Base-by-base conservation (phyloP, 179 eudicot genomes). In the Corrigiola litoralis region DNA sequence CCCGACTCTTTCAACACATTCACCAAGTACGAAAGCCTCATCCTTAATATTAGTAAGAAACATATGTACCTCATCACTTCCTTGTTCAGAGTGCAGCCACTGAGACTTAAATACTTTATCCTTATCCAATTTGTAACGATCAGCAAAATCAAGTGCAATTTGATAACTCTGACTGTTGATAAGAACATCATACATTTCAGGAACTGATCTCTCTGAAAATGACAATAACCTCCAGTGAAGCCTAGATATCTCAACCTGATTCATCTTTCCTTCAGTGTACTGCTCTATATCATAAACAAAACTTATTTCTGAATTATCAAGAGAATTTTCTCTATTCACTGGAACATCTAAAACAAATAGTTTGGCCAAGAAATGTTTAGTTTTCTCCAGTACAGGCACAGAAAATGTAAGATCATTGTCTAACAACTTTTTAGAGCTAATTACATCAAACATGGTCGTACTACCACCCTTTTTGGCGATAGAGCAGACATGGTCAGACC, bases 101-200 rank as follows among this genome's bases (percentile, higher is more conserved):
- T 86, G 95, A 23, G 92, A 83, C 80, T 90, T 94, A 18, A 81
- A 75, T 71, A 90, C 82, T 73, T 83, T 79, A 78, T 88, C 99
- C 74, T 83, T 83, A 52, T 94, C 92, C 75, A 94, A 77, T 9
- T 85, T 78, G 75, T 94, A 85, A 65, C 77, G 79, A 76, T 78
- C 77, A 70, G 99, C 99, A 72, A 90, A 84, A 37, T 79, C 81
- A 46, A 88, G 72, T 6, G 99, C 99, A 56, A 84, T 79, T 74
- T 83, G 79, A 83, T 84, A 90, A 70, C 60, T 79, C 66, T 74
- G 75, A 69, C 56, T 75, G 41, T 77, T 68, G 58, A 90, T 85
- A 60, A 90, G 80, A 69, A 83, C 58, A 57, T 83, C 85, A 64
- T 86, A 94, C 88, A 88, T 85, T 73, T 90, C 95, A 62, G 81